Evolutionary conservation across 768 basidiomycete species (phyloP), one percentile per base, ranked within the genome.

Genomic region (Naganishia randhawae): DNA sequence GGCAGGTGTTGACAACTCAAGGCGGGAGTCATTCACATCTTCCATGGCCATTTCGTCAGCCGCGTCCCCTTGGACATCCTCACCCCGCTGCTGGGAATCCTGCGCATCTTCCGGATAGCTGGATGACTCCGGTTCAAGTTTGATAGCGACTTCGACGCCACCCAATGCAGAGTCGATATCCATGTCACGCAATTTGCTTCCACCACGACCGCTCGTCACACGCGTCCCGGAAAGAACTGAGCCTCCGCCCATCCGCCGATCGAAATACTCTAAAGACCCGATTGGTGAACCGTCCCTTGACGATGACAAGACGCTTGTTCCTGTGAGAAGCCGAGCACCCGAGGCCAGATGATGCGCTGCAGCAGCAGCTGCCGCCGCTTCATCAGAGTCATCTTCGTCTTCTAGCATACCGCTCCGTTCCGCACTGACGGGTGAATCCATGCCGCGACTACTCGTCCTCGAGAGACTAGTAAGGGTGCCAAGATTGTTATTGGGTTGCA

Each of bases 391-490:
- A 8, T 70, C 69, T 35, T 70, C 69, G 39, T 66, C 69, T 13
- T 52, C 69, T 17, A 48, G 39, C 9, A 61, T 35, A 10, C 69
- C 69, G 19, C 63, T 66, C 31, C 69, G 31, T 41, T 70, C 69
- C 19, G 69, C 69, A 41, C 53, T 57, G 50, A 70, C 65, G 17
- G 69, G 69, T 4, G 55, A 62, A 63, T 70, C 69, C 41, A 70
- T 57, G 16, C 69, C 69, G 14, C 69, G 54, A 57, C 69, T 63
- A n/a, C 37, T 45, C 41, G 66, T 61, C 19, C 66, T 29, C 19
- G 52, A 48, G 31, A 48, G 42, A 31, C 37, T 17, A 42, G 57
- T 61, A 5, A 61, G 37, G 8, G 57, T 37, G 19, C 63, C 50
- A 19, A 50, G 50, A 31, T 22, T 31, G 45, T 51, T 64, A 45